Conservation (phyloP, 495 filamentous ascomycete species). For the Penicillium goetzii region DNA sequence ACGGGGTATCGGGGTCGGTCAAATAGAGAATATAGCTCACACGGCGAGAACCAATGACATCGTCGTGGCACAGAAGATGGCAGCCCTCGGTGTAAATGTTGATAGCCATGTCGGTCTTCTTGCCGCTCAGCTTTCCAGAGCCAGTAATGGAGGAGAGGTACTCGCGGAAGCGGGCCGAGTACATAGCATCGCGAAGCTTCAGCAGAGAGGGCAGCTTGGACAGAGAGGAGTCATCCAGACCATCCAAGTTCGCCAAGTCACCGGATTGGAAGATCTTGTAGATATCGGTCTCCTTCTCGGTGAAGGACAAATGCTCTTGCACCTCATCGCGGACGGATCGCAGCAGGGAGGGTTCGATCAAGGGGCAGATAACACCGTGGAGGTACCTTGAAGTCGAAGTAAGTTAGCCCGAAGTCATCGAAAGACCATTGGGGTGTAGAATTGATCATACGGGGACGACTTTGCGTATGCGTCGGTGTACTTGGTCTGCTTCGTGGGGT, state of each 20-base stretch:
- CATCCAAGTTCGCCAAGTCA: constrained; percentile 95
- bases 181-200: constrained; percentile 86
- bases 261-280: constrained; percentile 99
- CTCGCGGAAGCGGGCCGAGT: constrained; percentile 84
- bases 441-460: constrained; percentile 65
- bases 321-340: constrained; percentile 89
- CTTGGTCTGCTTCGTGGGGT: constrained; percentile 62
- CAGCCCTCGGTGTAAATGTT: constrained; percentile 97
- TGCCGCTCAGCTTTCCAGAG: constrained; percentile 83
- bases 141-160: constrained; percentile 84
- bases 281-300: constrained; percentile 98
- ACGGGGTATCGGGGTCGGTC: constrained; percentile 87
- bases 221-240: constrained; percentile 80
- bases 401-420: constrained; percentile 19
- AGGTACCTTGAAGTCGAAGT: constrained; percentile 62
- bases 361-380: constrained; percentile 80
- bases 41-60: constrained; percentile 92
- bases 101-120: constrained; percentile 99
- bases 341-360: constrained; percentile 79
- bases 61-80: constrained; percentile 95
- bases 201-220: constrained; percentile 83
- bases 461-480: constrained; percentile 72
- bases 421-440: not conserved
- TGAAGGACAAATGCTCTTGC: constrained; percentile 85
- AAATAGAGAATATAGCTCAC: constrained; percentile 98